Conservation (phyloP, 2,329 filamentous ascomycete genomes). For the Ceratocystis variospora region DNA sequence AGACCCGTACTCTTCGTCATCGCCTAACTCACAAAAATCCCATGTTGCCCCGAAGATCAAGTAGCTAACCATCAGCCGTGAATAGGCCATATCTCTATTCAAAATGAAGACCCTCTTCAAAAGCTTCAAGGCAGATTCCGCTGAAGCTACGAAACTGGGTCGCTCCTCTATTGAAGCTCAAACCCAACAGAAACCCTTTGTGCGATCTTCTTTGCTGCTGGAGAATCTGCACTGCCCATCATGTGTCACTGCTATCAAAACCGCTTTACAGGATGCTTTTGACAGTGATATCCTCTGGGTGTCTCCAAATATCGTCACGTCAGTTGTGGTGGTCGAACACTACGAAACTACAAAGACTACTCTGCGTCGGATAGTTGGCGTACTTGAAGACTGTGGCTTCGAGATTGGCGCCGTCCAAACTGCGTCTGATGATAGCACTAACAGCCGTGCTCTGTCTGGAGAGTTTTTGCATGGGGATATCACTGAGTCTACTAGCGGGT, state of each 20-base stretch:
- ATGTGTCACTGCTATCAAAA: slow-evolving; percentile 53
- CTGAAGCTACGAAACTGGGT: not conserved
- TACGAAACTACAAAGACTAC: slow-evolving; percentile 29
- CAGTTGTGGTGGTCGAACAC: slow-evolving; percentile 51
- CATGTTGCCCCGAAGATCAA: no score
- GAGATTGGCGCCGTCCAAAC: slow-evolving; percentile 32
- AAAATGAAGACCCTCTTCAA: not conserved
- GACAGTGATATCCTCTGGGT: slow-evolving; percentile 40
- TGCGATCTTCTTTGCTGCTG: slow-evolving; percentile 36
- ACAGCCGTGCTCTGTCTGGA: slow-evolving; percentile 21
- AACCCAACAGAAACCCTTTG: slow-evolving; percentile 6
- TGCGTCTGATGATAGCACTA: slow-evolving; percentile 24
- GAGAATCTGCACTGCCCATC: slow-evolving; percentile 67
- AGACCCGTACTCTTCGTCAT: no score
- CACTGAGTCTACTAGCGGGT: not conserved
- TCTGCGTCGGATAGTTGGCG: slow-evolving; percentile 32
- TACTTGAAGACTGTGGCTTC: slow-evolving; percentile 45
- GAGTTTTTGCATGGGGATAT: not conserved
- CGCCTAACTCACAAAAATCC: no score
- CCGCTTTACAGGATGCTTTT: slow-evolving; percentile 38
- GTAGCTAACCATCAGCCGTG: no score
- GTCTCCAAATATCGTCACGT: slow-evolving; percentile 57
- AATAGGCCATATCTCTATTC: no score
- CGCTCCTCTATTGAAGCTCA: not conserved
- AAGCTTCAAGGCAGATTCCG: not conserved